Percentiles rank a stretch among this genome's conserved stretches.
Conservation (phyloP, 345 rosid species). For the Theobroma cacao region DNA sequence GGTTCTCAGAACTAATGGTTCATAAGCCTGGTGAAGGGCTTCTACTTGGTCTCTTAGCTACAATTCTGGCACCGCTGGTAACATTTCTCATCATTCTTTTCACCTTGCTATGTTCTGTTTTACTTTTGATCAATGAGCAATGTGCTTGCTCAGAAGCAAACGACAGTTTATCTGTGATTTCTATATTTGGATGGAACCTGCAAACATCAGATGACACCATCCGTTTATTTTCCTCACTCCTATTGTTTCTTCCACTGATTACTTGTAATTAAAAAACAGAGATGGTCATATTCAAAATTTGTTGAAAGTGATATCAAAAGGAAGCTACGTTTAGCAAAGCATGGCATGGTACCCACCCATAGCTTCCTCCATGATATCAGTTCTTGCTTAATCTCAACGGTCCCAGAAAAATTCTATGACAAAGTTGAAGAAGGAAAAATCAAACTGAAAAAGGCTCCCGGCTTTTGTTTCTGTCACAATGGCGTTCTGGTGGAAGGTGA, state of each 20-base stretch:
- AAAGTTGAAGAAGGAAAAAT: conserved; percentile 32
- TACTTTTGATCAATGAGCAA: background rate
- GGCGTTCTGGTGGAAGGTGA: conserved; percentile 21
- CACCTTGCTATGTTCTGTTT: background rate
- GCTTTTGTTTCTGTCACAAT: conserved; percentile 21
- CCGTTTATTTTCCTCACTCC: background rate
- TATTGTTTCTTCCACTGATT: background rate
- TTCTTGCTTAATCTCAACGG: conserved; percentile 11
- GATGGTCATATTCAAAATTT: conserved; percentile 32
- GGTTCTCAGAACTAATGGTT: conserved; percentile 33
- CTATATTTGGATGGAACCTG: no score
- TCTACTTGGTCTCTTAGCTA: conserved; percentile 17
- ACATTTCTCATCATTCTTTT: background rate
- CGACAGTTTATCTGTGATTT: no score
- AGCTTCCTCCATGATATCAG: conserved; percentile 24
- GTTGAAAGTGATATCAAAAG: conserved; percentile 22
- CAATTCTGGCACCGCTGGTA: conserved; percentile 36
- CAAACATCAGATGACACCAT: no score
- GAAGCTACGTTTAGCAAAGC: conserved; percentile 24
- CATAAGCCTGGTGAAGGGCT: conserved; percentile 48
- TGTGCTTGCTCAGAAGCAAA: no score
- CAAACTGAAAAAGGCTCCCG: conserved; percentile 21
- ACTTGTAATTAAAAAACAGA: conserved; percentile 1
- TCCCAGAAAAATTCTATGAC: conserved; percentile 30
- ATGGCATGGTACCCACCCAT: conserved; percentile 28